Evolutionary conservation across 2,329 filamentous ascomycete species (phyloP).

Genomic region (Daldinia eschscholtzii): DNA sequence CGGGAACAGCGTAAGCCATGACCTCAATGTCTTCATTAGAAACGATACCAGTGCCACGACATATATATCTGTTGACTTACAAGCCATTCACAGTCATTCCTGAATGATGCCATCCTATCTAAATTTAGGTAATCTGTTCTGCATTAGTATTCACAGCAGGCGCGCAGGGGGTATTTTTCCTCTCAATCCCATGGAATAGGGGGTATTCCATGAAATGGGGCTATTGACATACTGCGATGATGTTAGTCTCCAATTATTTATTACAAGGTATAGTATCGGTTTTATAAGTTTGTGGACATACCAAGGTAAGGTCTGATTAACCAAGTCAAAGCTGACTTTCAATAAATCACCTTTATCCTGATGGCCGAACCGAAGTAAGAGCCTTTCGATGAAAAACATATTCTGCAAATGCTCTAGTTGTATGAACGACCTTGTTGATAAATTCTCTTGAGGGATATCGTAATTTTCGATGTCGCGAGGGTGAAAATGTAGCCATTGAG

Average conservation of each 20-base stretch:
- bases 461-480: conserved; percentile 55
- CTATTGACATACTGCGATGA: conserved; percentile 22
- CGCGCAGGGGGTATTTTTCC: not conserved
- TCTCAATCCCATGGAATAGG: not conserved
- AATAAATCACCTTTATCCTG: conserved; percentile 57
- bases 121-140: conserved; percentile 52
- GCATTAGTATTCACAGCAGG: conserved; percentile 12
- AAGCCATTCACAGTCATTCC: conserved; percentile 64
- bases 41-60: not conserved
- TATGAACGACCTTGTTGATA: conserved; percentile 62
- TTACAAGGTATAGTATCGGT: not conserved
- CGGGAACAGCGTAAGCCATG: conserved; percentile 64
- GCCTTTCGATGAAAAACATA: conserved; percentile 69
- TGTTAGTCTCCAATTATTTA: conserved; percentile 11
- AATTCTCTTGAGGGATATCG: conserved; percentile 46
- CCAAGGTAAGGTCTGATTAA: conserved; percentile 58
- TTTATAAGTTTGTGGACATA: conserved; percentile 45
- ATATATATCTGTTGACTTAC: conserved; percentile 49
- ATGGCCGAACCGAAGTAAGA: conserved; percentile 62
- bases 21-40: conserved; percentile 51
- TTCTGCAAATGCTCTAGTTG: conserved; percentile 67
- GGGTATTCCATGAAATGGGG: not conserved
- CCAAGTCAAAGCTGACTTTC: conserved; percentile 62
- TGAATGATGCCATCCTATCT: conserved; percentile 58
- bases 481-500: conserved; percentile 56